Evolutionary conservation across 331 rosid genomes (phyloP), one percentile per base, ranked within the genome.

Genomic region (Malus hybrid): DNA sequence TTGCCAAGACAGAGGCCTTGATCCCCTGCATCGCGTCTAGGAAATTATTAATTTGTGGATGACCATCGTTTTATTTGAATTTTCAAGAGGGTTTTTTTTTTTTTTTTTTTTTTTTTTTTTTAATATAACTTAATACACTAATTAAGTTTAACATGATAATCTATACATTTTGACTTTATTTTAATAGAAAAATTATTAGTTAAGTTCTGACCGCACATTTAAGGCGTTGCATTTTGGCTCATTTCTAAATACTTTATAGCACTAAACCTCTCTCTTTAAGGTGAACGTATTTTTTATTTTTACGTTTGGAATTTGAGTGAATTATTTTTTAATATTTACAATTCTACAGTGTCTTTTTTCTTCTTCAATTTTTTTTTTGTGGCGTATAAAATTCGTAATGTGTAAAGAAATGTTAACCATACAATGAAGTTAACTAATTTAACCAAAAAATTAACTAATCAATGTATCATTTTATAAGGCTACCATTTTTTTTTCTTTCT

Each of bases 11-110:
- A 46, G 83, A 54, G 73, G 62, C 66, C 19, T 32, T 0, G 55
- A 27, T 80, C 76, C 18, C 36, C 83, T 80, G 72, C 80, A 5
- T 29, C 83, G 83, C 76, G 50, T 70, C 28, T n/a, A 52, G 16
- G 13, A 8, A 22, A 66, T 67, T 14, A 16, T 31, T n/a, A 9
- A 14, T 24, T 34, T 29, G 4, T 7, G 0, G 39, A 65, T 8
- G 14, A 20, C 63, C 29, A 2, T 57, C 63, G 3, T 19, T 9
- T 19, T 57, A 14, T 57, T 57, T 22, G 63, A 19, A 1, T 57
- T 20, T 27, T 18, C 18, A 50, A 50, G n/a, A 2, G 18, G 9
- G 1, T 16, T 50, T 48, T 48, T 1, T 9, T 39, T 39, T 28
- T 28, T 28, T 28, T 28, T 1, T 9, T 39, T 39, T 28, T 28